Conservation (phyloP, 148 eudicot genomes). For the Pouteria glomerata region DNA sequence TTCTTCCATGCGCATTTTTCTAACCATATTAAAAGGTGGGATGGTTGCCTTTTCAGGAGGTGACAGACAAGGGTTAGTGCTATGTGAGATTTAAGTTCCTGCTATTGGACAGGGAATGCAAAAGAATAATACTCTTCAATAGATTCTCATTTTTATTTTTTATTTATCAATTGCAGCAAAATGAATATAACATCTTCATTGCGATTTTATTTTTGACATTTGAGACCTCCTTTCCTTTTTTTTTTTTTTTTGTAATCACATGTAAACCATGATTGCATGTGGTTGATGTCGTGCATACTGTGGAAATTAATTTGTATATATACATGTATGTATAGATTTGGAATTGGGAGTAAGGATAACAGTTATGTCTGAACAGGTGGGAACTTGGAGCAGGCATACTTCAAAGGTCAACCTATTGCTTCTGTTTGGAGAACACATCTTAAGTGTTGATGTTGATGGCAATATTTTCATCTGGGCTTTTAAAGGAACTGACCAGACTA, state of each 20-base stretch:
- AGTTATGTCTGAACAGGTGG: conserved; percentile 48
- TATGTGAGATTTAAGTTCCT: not conserved
- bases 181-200: not conserved
- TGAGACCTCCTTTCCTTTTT: not conserved
- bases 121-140: not conserved
- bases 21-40: no score
- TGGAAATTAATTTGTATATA: not conserved
- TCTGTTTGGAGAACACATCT: conserved; percentile 84
- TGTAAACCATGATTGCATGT: not conserved
- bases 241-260: no score
- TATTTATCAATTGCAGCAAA: not conserved
- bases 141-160: not conserved
- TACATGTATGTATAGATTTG: not conserved
- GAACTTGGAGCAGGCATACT: conserved; percentile 78
- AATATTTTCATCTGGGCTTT: conserved; percentile 84
- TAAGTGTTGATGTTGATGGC: conserved; percentile 81
- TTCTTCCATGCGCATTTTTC: no score
- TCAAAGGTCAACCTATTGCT: conserved; percentile 69
- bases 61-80: not conserved
- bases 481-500: conserved; percentile 65
- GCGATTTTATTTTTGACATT: not conserved
- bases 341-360: conserved; percentile 6
- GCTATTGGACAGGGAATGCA: not conserved
- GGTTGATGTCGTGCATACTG: not conserved
- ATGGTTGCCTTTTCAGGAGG: not conserved